Evolutionary conservation across 2,329 filamentous ascomycete species (phyloP), one percentile per base, ranked within the genome.

Genomic region (Huntiella omanensis): DNA sequence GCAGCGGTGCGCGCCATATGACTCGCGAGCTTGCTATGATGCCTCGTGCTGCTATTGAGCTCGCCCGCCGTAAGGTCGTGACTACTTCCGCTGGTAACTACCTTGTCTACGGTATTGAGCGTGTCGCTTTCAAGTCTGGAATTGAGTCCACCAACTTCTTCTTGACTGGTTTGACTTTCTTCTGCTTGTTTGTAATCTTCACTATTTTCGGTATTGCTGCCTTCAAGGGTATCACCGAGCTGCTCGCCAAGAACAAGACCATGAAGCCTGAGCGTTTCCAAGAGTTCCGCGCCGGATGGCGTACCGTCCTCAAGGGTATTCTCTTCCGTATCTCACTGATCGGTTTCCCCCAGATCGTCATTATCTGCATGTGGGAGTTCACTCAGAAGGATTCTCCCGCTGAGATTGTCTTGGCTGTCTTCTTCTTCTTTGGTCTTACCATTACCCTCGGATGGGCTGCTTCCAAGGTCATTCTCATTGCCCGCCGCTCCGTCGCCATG

Each of bases 121-220:
- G 88, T 61, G 86, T 93, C 39, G 86, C 84, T 28, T 95, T 92
- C 70, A 73, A 75, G 52, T 80, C 83, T 34, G 68, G 69, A 49
- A 95, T 96, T 52, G 88, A 96, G 63, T 69, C 75, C 2, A 91
- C 86, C 51, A 95, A 96, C 63, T 75, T 95, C 54, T 95, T 95
- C 69, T 71, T 95, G 66, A 95, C 88, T 1, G 84, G 85, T 40
- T 70, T 95, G 45, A 76, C 80, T 53, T 93, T 94, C 68, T 94
- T 93, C 65, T 74, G 84, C 57, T 68, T 91, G 57, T 84, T 95
- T 57, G 77, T 92, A 54, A 64, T 83, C 51, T 60, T 87, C 52
- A 83, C 83, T 42, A 71, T 83, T 46, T 58, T 87, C 28, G 69
- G 75, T 38, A 83, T 95, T 16, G 68, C 77, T 36, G 62, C 76